Evolutionary conservation across 2,329 filamentous ascomycete genomes (phyloP).

Genomic region (Cladosporium sp.): DNA sequence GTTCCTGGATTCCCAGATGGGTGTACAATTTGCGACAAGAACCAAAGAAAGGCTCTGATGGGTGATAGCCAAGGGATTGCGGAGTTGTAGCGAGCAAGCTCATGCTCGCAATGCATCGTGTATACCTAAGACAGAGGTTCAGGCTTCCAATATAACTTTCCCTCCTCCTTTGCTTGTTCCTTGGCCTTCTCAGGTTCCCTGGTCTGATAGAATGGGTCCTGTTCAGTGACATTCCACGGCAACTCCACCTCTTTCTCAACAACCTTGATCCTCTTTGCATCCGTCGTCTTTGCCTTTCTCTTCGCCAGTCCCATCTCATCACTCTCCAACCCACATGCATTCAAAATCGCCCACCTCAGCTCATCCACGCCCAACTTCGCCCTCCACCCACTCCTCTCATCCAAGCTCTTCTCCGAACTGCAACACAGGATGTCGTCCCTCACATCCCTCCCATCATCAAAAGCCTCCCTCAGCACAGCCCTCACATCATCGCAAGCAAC

Average conservation of each 20-base stretch:
- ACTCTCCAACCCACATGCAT: slow-evolving; percentile 59
- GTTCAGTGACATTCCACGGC: background rate
- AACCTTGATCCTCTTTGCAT: background rate
- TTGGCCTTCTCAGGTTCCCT: background rate
- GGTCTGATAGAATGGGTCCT: background rate
- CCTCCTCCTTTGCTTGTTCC: background rate
- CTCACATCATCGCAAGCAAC: slow-evolving; percentile 42
- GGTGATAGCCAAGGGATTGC: background rate
- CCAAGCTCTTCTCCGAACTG: slow-evolving; percentile 53
- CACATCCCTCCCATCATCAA: slow-evolving; percentile 39
- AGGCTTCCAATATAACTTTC: background rate
- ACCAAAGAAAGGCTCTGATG: background rate
- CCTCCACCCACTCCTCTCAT: slow-evolving; percentile 46
- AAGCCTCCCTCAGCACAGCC: slow-evolving; percentile 45
- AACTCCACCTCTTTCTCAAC: background rate
- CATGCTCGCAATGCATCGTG: background rate
- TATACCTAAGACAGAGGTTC: background rate
- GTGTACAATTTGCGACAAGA: background rate
- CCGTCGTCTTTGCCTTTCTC: background rate
- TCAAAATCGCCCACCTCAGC: slow-evolving; percentile 64
- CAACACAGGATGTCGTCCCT: slow-evolving; percentile 63
- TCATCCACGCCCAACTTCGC: slow-evolving; percentile 62
- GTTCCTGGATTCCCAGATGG: too few species aligned
- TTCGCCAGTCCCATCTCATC: slow-evolving; percentile 28
- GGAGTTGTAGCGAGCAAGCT: background rate